Conservation (phyloP, 2,329 filamentous ascomycete genomes). For the Aspergillus jensenii region DNA sequence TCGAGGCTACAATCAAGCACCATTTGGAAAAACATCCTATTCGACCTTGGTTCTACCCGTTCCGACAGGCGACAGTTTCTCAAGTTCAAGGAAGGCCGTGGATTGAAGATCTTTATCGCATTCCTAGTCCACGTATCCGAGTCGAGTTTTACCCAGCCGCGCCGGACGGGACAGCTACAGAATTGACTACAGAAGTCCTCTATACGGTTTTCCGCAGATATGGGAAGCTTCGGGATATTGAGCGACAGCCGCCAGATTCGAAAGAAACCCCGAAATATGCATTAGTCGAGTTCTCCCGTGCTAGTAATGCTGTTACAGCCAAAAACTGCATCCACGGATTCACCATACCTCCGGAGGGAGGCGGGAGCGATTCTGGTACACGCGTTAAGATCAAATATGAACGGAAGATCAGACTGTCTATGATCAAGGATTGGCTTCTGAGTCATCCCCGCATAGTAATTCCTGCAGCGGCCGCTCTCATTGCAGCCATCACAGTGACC, state of each 20-base stretch:
- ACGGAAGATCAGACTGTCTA: constrained; percentile 71
- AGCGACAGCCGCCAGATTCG: constrained; percentile 77
- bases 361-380: constrained; percentile 75
- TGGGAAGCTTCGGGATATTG: constrained; percentile 86
- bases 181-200: constrained; percentile 80
- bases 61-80: constrained; percentile 67
- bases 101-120: constrained; percentile 87
- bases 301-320: constrained; percentile 79
- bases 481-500: constrained; percentile 80
- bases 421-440: constrained; percentile 83
- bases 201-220: constrained; percentile 87
- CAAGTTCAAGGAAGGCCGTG: constrained; percentile 83
- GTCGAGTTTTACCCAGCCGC: constrained; percentile 80
- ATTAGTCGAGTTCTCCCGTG: constrained; percentile 70
- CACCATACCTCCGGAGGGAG: constrained; percentile 64
- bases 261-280: constrained; percentile 81
- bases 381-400: constrained; percentile 81
- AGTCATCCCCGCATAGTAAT: constrained; percentile 86
- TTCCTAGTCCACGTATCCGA: constrained; percentile 72
- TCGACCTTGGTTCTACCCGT: constrained; percentile 87
- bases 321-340: constrained; percentile 91
- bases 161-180: constrained; percentile 69
- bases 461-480: constrained; percentile 73
- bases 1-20: constrained; percentile 62
- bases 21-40: constrained; percentile 69